Evolutionary conservation across 257 asterid genomes (phyloP).

Genomic region (Handroanthus guayacan): DNA sequence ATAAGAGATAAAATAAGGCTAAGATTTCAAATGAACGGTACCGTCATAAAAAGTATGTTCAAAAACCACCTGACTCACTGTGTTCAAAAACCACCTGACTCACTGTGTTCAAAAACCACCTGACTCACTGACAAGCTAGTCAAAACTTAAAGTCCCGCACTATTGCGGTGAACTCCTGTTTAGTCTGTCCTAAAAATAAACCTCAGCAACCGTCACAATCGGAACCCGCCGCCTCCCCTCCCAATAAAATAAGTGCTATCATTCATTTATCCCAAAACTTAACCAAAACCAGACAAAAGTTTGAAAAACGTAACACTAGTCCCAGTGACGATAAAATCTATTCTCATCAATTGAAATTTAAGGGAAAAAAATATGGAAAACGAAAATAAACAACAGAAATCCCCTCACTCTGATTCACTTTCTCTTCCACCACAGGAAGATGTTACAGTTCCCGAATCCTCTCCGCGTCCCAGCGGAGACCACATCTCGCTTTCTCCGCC

Average conservation of each 20-base stretch:
- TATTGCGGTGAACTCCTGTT: background rate
- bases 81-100: too few relatives aligned
- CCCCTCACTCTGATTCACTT: conserved; percentile 31
- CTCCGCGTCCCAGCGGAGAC: conserved; percentile 40
- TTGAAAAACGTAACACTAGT: background rate
- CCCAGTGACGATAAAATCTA: background rate
- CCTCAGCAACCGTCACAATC: conserved; percentile 32
- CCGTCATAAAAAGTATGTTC: too few relatives aligned
- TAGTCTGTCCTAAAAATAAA: conserved; percentile 16
- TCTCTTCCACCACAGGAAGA: conserved; percentile 11
- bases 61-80: too few relatives aligned
- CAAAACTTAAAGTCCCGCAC: background rate
- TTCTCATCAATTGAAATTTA: background rate
- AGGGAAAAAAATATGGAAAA: conserved; percentile 36
- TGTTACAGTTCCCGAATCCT: conserved; percentile 28
- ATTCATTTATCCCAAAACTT: conserved; percentile 10
- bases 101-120: background rate
- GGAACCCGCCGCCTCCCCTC: conserved; percentile 24
- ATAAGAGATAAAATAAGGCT: too few relatives aligned
- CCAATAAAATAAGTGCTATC: background rate
- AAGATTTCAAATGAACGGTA: too few relatives aligned
- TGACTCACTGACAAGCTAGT: background rate
- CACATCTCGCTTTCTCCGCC: conserved; percentile 55
- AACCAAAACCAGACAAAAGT: background rate
- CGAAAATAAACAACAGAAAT: conserved; percentile 23